Conservation (phyloP, 2,329 filamentous ascomycete genomes). For the Acrocalymma vagum region DNA sequence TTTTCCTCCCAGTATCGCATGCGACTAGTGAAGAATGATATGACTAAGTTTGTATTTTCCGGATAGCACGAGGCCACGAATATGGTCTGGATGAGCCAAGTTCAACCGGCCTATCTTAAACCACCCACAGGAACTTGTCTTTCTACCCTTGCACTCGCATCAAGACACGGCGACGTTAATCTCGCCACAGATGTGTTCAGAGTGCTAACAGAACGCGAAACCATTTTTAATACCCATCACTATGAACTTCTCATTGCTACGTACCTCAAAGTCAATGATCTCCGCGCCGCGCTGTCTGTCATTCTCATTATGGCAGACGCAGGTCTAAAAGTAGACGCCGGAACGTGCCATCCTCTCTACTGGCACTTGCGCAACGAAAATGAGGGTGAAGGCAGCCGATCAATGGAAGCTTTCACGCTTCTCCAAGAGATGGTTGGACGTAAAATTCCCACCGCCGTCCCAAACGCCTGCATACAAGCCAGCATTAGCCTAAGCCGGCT, state of each 20-base stretch:
- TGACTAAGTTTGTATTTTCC: too few relatives aligned
- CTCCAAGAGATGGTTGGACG: conserved; percentile 62
- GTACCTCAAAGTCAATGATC: conserved; percentile 68
- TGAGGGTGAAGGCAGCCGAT: conserved; percentile 46
- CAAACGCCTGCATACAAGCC: conserved; percentile 63
- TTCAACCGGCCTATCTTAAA: conserved; percentile 66
- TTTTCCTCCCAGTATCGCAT: not conserved
- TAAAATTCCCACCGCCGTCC: conserved; percentile 59
- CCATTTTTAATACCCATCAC: conserved; percentile 70
- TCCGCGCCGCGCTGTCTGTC: conserved; percentile 72
- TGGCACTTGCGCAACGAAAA: conserved; percentile 60
- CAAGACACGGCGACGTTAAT: conserved; percentile 70
- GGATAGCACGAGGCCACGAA: conserved; percentile 68
- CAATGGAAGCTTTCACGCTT: conserved; percentile 62
- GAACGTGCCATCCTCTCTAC: conserved; percentile 71
- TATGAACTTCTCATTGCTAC: conserved; percentile 82
- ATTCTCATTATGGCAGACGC: conserved; percentile 77
- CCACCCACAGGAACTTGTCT: conserved; percentile 72
- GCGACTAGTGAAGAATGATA: conserved; percentile 21
- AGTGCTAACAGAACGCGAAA: conserved; percentile 66
- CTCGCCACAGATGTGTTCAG: conserved; percentile 78
- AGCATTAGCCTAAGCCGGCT: conserved; percentile 55
- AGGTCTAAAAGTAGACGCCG: conserved; percentile 64
- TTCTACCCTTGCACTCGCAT: conserved; percentile 76
- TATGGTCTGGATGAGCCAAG: conserved; percentile 75